Conservation (phyloP, 75 land plant species). For the Cryptomeria japonica region DNA sequence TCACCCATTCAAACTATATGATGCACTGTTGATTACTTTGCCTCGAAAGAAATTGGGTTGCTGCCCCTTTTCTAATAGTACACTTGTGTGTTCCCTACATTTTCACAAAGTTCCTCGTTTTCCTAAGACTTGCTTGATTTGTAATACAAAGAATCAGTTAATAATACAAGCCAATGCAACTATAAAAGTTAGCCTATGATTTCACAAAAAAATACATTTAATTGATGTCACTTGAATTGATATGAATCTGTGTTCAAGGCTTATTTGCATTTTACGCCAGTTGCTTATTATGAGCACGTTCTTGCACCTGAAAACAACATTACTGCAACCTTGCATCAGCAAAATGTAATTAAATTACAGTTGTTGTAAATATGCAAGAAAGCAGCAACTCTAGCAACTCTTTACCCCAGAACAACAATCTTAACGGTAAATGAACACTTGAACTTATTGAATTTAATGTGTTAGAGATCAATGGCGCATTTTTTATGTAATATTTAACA, state of each 20-base stretch:
- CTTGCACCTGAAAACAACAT: not conserved
- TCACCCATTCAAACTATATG: too few species aligned
- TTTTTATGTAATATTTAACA: not conserved
- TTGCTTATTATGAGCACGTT: not conserved
- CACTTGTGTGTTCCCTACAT: too few species aligned
- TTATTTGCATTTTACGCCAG: not conserved
- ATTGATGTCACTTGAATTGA: not conserved
- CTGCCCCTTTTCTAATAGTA: too few species aligned
- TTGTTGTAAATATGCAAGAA: not conserved
- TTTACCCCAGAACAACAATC: not conserved
- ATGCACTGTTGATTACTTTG: too few species aligned
- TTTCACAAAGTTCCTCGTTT: too few species aligned
- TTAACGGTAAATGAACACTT: not conserved
- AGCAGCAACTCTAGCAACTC: conserved; percentile 1
- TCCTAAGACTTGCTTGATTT: too few species aligned
- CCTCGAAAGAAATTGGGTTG: too few species aligned
- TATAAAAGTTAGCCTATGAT: too few species aligned
- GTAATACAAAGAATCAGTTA: too few species aligned
- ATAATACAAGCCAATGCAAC: too few species aligned
- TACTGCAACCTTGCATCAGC: not conserved
- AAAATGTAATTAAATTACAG: not conserved
- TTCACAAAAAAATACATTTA: too few species aligned
- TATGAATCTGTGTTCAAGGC: not conserved
- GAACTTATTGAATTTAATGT: not conserved
- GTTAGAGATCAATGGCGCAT: not conserved